phyloP scores from a whole-genome alignment of 352 stramenopile species.

The Pythium monospermum region DNA sequence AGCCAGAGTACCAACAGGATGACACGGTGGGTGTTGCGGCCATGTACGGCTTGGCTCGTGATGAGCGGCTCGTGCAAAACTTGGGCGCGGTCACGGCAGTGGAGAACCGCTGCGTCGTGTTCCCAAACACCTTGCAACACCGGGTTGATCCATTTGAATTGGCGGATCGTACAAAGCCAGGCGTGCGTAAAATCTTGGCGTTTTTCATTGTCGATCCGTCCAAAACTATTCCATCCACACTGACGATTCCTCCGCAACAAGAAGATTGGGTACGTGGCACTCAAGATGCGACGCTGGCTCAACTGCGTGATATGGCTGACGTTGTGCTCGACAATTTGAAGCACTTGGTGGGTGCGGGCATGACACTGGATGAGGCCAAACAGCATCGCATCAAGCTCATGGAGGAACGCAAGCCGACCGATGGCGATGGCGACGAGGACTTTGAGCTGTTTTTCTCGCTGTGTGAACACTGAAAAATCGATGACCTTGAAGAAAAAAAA shows the following conservation, averaged over 20 bases:
- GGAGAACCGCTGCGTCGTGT: slow-evolving; percentile 22
- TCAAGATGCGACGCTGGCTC: background rate
- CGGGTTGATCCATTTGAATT: slow-evolving; percentile 25
- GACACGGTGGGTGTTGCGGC: slow-evolving; percentile 10
- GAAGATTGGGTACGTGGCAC: slow-evolving; percentile 18
- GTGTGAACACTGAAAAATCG: slow-evolving; percentile 17
- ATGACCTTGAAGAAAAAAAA: too few species aligned
- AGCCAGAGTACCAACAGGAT: slow-evolving; percentile 5
- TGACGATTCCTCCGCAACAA: slow-evolving; percentile 29
- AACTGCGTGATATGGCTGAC: background rate
- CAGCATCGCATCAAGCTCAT: slow-evolving; percentile 7
- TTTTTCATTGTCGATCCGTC: slow-evolving; percentile 29
- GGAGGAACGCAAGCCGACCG: background rate
- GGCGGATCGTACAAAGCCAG: slow-evolving; percentile 14
- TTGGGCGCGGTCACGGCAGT: slow-evolving; percentile 15
- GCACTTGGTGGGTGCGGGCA: slow-evolving; percentile 3
- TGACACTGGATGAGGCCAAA: slow-evolving; percentile 16
- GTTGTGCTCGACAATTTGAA: background rate
- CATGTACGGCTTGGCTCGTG: slow-evolving; percentile 9
- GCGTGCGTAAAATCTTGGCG: slow-evolving; percentile 28
- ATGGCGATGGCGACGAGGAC: slow-evolving; percentile 1
- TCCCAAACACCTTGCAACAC: slow-evolving; percentile 30
- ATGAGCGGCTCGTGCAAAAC: slow-evolving; percentile 10
- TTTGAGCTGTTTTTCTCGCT: slow-evolving; percentile 15
- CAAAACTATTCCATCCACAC: slow-evolving; percentile 24